Conservation (phyloP, 2,329 filamentous ascomycete genomes). For the Alternaria incomplexa region DNA sequence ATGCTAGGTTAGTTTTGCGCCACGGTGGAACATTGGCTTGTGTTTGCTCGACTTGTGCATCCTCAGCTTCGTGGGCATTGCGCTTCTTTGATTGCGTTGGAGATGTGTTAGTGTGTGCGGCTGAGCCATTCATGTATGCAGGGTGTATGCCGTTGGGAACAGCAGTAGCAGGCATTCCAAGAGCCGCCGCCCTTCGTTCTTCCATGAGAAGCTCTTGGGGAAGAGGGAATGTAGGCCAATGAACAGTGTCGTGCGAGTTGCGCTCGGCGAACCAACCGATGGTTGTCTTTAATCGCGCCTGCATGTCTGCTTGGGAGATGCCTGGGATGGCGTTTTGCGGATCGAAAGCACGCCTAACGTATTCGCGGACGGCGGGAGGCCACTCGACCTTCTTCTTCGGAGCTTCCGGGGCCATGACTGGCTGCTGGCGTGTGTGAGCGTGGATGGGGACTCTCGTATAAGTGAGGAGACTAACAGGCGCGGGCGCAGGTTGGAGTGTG, state of each 20-base stretch:
- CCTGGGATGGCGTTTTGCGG: slow-evolving; percentile 63
- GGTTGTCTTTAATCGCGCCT: slow-evolving; percentile 81
- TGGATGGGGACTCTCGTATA: background rate
- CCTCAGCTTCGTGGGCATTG: slow-evolving; percentile 71
- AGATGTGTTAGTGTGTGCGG: slow-evolving; percentile 39
- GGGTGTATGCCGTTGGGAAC: slow-evolving; percentile 34
- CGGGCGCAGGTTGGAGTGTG: slow-evolving; percentile 32
- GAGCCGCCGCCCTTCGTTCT: slow-evolving; percentile 55
- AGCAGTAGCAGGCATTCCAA: slow-evolving; percentile 29
- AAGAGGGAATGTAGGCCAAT: slow-evolving; percentile 84
- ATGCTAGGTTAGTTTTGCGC: slow-evolving; percentile 75
- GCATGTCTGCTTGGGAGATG: slow-evolving; percentile 69
- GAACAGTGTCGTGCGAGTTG: slow-evolving; percentile 71
- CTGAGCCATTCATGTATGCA: slow-evolving; percentile 21
- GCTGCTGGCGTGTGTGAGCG: slow-evolving; percentile 26
- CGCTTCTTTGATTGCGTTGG: slow-evolving; percentile 72
- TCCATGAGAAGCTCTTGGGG: slow-evolving; percentile 82
- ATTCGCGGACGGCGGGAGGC: slow-evolving; percentile 80
- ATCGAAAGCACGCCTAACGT: slow-evolving; percentile 89
- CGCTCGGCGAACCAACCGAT: slow-evolving; percentile 82
- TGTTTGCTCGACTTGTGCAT: slow-evolving; percentile 57
- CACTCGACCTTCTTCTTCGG: slow-evolving; percentile 70
- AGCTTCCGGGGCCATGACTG: slow-evolving; percentile 19
- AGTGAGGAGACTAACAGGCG: slow-evolving; percentile 25
- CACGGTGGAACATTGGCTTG: slow-evolving; percentile 67